Evolutionary conservation across 1,284 basidiomycete genomes (phyloP).

Genomic region (Vanrija sp.): DNA sequence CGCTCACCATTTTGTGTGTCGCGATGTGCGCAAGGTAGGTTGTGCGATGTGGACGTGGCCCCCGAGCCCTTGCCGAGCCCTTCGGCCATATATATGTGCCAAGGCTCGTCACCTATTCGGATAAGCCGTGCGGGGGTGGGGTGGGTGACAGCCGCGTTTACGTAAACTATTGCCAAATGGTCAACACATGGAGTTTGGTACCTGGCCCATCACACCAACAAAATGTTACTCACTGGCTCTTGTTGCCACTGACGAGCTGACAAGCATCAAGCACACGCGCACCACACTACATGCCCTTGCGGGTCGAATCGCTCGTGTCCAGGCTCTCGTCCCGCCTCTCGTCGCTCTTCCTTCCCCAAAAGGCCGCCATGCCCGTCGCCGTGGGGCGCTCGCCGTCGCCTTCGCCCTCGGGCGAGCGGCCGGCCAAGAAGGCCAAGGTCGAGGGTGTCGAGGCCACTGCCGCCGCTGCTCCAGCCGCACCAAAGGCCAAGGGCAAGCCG

Average conservation of each 20-base stretch:
- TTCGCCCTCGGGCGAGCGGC: slow-evolving; percentile 7
- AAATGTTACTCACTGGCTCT: not conserved
- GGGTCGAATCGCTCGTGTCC: not conserved
- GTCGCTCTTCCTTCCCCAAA: not conserved
- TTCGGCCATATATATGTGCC: no score
- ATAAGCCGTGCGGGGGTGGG: no score
- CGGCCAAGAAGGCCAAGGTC: slow-evolving; percentile 4
- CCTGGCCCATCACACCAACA: no score
- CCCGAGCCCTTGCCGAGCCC: no score
- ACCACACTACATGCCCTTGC: not conserved
- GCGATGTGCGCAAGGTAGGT: no score
- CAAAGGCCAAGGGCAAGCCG: not conserved
- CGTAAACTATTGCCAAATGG: no score
- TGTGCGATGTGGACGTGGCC: no score
- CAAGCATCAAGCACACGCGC: not conserved
- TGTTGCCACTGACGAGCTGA: not conserved
- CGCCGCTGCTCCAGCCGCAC: not conserved
- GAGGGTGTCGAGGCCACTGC: not conserved
- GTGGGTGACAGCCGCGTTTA: no score
- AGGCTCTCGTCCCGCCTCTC: not conserved
- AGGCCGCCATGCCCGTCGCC: not conserved
- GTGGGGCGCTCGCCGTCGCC: not conserved
- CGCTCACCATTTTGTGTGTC: no score
- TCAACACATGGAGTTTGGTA: no score
- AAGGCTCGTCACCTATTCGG: no score